Evolutionary conservation across 805 yeast genomes (phyloP).

Genomic region (Barnettozyma populi): DNA sequence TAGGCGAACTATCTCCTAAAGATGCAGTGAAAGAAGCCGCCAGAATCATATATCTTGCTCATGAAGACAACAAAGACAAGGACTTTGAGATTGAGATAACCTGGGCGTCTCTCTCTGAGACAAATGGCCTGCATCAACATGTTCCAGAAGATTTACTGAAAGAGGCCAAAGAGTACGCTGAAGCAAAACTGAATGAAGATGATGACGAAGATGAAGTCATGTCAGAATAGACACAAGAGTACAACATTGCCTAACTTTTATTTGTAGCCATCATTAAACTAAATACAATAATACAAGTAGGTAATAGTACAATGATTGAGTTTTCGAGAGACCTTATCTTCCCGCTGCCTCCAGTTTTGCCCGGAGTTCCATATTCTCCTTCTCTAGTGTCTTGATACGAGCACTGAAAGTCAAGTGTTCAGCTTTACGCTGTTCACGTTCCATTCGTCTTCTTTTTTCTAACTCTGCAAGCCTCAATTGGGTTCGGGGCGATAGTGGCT

Average conservation of each 20-base stretch:
- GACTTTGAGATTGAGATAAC: slow-evolving; percentile 92
- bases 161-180: slow-evolving; percentile 82
- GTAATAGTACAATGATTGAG: neutral
- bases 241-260: neutral
- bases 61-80: slow-evolving; percentile 96
- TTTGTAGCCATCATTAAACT: neutral
- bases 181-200: slow-evolving; percentile 76
- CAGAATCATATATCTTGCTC: slow-evolving; percentile 85
- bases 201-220: slow-evolving; percentile 51
- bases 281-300: neutral
- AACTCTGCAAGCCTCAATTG: slow-evolving; percentile 55
- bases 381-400: slow-evolving; percentile 48
- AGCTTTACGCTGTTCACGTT: slow-evolving; percentile 61
- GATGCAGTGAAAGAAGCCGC: slow-evolving; percentile 95
- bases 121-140: slow-evolving; percentile 72
- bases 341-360: slow-evolving; percentile 18
- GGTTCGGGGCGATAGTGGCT: slow-evolving; percentile 30
- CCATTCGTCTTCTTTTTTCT: slow-evolving; percentile 61
- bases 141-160: slow-evolving; percentile 75
- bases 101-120: slow-evolving; percentile 77
- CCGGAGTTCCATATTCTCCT: slow-evolving; percentile 42
- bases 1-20: slow-evolving; percentile 58
- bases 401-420: slow-evolving; percentile 52
- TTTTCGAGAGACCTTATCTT: neutral
- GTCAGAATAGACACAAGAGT: slow-evolving; percentile 21